A percentile compares a stretch with the other conserved stretches of the same genome.
phyloP scores from a whole-genome alignment of 768 basidiomycete genomes.

The Lyophyllum decastes region DNA sequence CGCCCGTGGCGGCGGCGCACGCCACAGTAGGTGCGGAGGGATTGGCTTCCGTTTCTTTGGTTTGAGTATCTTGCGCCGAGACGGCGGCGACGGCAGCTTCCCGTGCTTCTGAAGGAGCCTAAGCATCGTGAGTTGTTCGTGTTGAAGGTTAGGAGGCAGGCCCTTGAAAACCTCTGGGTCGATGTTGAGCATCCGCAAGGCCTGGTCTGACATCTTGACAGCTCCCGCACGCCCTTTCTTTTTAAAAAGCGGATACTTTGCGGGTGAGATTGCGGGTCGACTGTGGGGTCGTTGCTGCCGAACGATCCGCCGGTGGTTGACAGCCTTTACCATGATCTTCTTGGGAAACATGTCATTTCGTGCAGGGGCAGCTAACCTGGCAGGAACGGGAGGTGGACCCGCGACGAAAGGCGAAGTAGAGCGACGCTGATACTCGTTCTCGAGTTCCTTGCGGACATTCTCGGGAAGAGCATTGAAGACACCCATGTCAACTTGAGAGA shows the following conservation, averaged over 20 bases:
- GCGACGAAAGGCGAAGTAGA: constrained; percentile 48
- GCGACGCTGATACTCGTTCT: constrained; percentile 64
- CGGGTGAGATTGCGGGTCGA: constrained; percentile 37
- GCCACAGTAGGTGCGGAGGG: constrained; percentile 41
- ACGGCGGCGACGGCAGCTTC: constrained; percentile 36
- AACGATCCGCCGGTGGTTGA: constrained; percentile 59
- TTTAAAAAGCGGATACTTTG: constrained; percentile 32
- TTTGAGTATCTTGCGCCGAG: constrained; percentile 57
- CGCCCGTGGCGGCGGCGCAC: constrained; percentile 59
- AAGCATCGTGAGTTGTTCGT: constrained; percentile 69
- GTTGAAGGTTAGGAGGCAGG: constrained; percentile 68
- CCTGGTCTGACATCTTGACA: constrained; percentile 50
- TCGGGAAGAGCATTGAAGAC: constrained; percentile 72
- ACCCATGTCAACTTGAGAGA: constrained; percentile 74
- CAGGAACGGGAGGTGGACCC: constrained; percentile 11
- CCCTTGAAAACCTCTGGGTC: constrained; percentile 70
- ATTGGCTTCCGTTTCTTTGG: constrained; percentile 43
- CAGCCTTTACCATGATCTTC: constrained; percentile 31
- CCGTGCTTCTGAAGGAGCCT: constrained; percentile 50
- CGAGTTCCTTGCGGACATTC: constrained; percentile 69
- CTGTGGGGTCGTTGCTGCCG: constrained; percentile 62
- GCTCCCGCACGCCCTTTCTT: constrained; percentile 31
- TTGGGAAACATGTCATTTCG: constrained; percentile 32
- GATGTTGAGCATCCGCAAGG: constrained; percentile 66
- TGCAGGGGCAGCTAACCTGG: constrained; percentile 11